Conservation (phyloP, 495 filamentous ascomycete genomes). For the Xylaria castorea region DNA sequence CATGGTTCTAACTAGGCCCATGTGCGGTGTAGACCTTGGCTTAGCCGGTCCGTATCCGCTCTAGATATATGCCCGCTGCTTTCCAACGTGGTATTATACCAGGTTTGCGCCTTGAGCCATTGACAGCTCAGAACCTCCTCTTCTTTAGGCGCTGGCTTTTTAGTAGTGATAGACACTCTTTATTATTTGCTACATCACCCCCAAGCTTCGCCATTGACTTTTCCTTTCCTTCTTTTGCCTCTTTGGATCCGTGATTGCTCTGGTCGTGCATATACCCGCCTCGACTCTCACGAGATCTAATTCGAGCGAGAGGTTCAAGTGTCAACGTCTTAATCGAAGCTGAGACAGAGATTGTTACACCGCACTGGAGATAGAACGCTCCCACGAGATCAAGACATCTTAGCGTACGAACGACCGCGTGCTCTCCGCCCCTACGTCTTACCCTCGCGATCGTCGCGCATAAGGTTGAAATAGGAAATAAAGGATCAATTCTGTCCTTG, state of each 20-base stretch:
- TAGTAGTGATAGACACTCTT: slow-evolving; percentile 43
- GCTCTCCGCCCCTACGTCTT: slow-evolving; percentile 30
- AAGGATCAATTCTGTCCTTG: slow-evolving; percentile 34
- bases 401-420: slow-evolving; percentile 27
- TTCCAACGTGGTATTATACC: slow-evolving; percentile 38
- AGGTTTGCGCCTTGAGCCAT: slow-evolving; percentile 42
- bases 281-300: slow-evolving; percentile 37
- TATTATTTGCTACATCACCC: slow-evolving; percentile 42
- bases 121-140: slow-evolving; percentile 46
- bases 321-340: slow-evolving; percentile 37
- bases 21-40: slow-evolving; percentile 44
- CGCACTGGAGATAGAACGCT: slow-evolving; percentile 38
- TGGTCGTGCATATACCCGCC: slow-evolving; percentile 39
- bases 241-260: slow-evolving; percentile 44
- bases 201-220: slow-evolving; percentile 46
- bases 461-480: slow-evolving; percentile 29
- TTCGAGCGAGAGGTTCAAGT: slow-evolving; percentile 35
- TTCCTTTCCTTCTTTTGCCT: slow-evolving; percentile 40
- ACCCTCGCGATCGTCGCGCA: slow-evolving; percentile 22
- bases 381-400: slow-evolving; percentile 38
- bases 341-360: slow-evolving; percentile 42
- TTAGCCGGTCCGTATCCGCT: slow-evolving; percentile 47
- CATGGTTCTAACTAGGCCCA: slow-evolving; percentile 44
- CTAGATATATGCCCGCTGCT: slow-evolving; percentile 48
- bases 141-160: slow-evolving; percentile 45